Percentiles rank a stretch among this genome's conserved stretches.
Evolutionary conservation across 2,329 filamentous ascomycete species (phyloP).

Genomic region (Aspergillus sp.): DNA sequence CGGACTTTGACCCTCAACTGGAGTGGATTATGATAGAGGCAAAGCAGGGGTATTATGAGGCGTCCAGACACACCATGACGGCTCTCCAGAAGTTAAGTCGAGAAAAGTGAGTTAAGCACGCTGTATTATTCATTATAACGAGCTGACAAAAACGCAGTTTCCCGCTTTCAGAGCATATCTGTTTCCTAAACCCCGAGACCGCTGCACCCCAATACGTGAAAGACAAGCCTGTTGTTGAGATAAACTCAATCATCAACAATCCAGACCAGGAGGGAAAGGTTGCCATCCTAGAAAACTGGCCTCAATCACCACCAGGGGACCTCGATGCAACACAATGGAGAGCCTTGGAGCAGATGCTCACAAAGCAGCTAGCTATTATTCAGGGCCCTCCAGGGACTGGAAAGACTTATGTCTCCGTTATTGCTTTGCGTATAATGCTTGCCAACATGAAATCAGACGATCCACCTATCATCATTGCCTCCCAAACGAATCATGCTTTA

Average conservation of each 20-base stretch:
- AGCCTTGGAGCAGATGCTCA: slow-evolving; percentile 69
- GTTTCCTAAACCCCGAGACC: slow-evolving; percentile 39
- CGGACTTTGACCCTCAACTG: slow-evolving; percentile 66
- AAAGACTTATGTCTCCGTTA: slow-evolving; percentile 80
- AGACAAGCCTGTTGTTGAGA: slow-evolving; percentile 49
- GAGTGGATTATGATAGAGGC: slow-evolving; percentile 80
- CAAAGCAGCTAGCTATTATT: slow-evolving; percentile 69
- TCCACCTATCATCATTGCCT: slow-evolving; percentile 73
- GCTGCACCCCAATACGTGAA: slow-evolving; percentile 55
- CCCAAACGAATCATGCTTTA: slow-evolving; percentile 87
- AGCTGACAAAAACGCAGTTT: slow-evolving; percentile 35
- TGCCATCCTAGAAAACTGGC: slow-evolving; percentile 58
- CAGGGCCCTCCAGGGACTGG: slow-evolving; percentile 80
- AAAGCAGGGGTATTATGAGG: slow-evolving; percentile 72
- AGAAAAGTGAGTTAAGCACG: slow-evolving; percentile 45
- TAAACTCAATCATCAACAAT: slow-evolving; percentile 46
- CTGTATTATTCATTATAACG: too few species aligned
- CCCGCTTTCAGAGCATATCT: slow-evolving; percentile 46
- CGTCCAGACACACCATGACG: slow-evolving; percentile 68
- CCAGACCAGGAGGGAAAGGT: slow-evolving; percentile 45
- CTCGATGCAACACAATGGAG: slow-evolving; percentile 71
- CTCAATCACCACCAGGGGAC: slow-evolving; percentile 38
- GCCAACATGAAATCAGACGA: slow-evolving; percentile 56
- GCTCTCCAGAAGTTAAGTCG: slow-evolving; percentile 66
- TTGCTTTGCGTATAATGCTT: slow-evolving; percentile 66